These are phyloP conservation scores for Solanum hybrid DNA, from an alignment of 305 asterid genomes.

Conservation along the genomic window DNA sequence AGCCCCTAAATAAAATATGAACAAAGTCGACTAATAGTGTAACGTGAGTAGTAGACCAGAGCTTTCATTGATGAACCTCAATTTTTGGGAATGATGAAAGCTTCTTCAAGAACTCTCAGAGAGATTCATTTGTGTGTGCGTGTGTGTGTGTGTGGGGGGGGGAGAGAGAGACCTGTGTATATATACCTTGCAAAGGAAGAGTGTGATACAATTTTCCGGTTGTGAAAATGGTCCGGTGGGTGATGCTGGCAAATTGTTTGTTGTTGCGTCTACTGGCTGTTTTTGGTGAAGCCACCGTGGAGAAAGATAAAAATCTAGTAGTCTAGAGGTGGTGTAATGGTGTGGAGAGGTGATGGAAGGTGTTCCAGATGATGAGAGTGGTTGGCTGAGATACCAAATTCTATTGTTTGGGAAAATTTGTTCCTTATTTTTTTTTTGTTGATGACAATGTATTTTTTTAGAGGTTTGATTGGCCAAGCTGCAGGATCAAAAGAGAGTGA, in stretches of 20 bases:
- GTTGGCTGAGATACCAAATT: neutral
- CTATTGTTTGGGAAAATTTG: neutral
- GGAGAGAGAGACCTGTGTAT: neutral
- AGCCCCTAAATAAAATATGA: neutral
- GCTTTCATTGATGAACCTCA: neutral
- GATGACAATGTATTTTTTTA: neutral
- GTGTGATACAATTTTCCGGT: neutral
- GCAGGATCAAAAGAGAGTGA: neutral
- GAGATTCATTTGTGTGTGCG: neutral
- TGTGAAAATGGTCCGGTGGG: neutral
- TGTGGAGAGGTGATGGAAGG: neutral
- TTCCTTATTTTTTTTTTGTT: neutral
- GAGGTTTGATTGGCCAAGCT: neutral
- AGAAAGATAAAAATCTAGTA: neutral
- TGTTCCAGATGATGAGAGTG: neutral
- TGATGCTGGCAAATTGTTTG: neutral
- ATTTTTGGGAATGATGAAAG: neutral
- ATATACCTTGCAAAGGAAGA: neutral
- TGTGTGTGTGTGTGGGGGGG: too few species aligned
- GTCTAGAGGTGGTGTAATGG: neutral
- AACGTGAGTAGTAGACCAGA: neutral
- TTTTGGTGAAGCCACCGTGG: neutral
- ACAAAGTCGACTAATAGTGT: neutral
- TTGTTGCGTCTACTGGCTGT: neutral
- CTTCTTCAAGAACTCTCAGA: neutral